phyloP scores from a whole-genome alignment of 1,139 yeast genomes.

The Sugiyamaella sp. region DNA sequence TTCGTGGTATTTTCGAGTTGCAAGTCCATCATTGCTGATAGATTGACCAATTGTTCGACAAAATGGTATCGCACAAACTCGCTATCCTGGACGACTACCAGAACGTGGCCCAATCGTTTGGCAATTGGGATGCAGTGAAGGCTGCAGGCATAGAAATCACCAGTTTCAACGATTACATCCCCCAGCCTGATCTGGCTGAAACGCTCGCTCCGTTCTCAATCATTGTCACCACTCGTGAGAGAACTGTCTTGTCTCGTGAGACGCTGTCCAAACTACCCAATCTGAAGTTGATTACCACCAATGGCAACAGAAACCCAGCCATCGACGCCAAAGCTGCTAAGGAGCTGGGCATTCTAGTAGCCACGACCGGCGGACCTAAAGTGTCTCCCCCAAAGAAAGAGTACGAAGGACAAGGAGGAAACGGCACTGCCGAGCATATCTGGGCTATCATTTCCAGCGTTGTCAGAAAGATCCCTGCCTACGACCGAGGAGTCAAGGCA shows the following conservation, averaged over 20 bases:
- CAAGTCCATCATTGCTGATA: too few species aligned
- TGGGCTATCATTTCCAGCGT: constrained; percentile 29
- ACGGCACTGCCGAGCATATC: constrained; percentile 28
- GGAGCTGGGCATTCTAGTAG: constrained; percentile 27
- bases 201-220: constrained; percentile 26
- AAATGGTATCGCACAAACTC: constrained; percentile 12
- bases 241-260: constrained; percentile 27
- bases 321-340: constrained; percentile 28
- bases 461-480: constrained; percentile 27
- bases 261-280: constrained; percentile 28
- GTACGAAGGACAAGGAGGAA: constrained; percentile 20
- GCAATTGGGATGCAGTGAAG: constrained; percentile 26
- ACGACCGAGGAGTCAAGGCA: constrained; percentile 24
- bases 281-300: constrained; percentile 30
- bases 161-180: constrained; percentile 26
- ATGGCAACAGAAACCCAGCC: constrained; percentile 28
- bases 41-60: constrained; percentile 3
- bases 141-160: constrained; percentile 25
- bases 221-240: constrained; percentile 30
- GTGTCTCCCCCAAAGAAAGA: constrained; percentile 4
- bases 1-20: too few species aligned
- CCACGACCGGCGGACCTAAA: constrained; percentile 21
- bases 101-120: constrained; percentile 24
- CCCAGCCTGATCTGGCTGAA: constrained; percentile 17
- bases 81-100: constrained; percentile 33